These are phyloP conservation scores for Pilasporangium apinafurcum DNA, from an alignment of 352 stramenopile genomes.

Conservation along the genomic window DNA sequence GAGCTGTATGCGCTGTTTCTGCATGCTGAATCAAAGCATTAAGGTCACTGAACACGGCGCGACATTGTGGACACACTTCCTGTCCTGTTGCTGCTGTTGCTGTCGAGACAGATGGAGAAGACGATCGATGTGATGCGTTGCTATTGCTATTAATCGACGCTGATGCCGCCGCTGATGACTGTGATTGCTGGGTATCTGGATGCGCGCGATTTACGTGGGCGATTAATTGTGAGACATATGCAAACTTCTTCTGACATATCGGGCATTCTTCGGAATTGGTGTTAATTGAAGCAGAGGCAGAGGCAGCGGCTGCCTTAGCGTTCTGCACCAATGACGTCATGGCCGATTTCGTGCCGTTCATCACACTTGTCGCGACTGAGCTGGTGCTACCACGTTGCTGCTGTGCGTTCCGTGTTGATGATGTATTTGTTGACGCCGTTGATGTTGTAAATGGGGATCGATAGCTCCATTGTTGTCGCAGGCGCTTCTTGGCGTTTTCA, in stretches of 20 bases:
- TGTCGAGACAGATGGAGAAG: neutral
- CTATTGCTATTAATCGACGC: neutral
- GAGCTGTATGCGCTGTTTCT: constrained; percentile 32
- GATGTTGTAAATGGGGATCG: no score
- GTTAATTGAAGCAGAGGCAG: constrained; percentile 10
- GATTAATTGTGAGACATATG: constrained; percentile 66
- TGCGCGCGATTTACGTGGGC: constrained; percentile 69
- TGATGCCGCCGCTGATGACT: neutral
- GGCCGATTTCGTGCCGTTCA: constrained; percentile 32
- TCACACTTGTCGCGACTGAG: constrained; percentile 19
- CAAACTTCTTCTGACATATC: constrained; percentile 69
- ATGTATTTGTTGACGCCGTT: no score
- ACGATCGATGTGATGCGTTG: neutral
- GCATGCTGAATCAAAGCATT: constrained; percentile 53
- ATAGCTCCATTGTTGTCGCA: constrained; percentile 35
- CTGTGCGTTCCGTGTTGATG: no score
- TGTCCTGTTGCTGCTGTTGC: constrained; percentile 7
- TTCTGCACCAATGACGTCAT: constrained; percentile 38
- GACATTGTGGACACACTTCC: constrained; percentile 71
- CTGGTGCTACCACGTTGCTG: constrained; percentile 17
- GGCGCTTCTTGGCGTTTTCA: constrained; percentile 17
- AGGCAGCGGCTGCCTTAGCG: constrained; percentile 18
- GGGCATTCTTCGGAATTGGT: constrained; percentile 51
- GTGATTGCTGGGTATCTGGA: constrained; percentile 22
- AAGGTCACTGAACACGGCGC: constrained; percentile 42